Base-by-base conservation (phyloP, 2,329 filamentous ascomycete species). In the Neopestalotiopsis rosae region DNA sequence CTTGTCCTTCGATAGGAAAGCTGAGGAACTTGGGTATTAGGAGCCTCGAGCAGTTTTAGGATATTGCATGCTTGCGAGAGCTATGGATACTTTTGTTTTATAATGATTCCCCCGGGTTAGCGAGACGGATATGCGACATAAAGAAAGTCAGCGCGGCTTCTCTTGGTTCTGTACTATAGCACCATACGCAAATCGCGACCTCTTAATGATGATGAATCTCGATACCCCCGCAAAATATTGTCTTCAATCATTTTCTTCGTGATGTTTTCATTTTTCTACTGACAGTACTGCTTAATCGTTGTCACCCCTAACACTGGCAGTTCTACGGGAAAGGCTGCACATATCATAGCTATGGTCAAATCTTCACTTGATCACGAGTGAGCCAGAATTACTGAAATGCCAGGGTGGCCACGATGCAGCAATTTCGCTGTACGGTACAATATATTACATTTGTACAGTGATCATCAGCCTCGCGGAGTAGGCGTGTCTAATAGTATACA, bases 121-220 rank as follows among this genome's bases (percentile, higher is more conserved):
- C 49, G 52, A 30, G 63, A 56, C 20, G n/a, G 28, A 32, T 10
- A 13, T 20, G 10, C 17, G 63, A 5, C n/a, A 34, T 28, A 32
- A 56, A 20, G 20, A 56, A 45, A 24, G 14, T n/a, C 45, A n/a
- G 17, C 14, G 45, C 45, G 32, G n/a, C 45, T 56, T 28, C 40
- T 34, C 34, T 24, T 42, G 12, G 42, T 32, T 32, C 30, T 59
- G 63, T 65, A 61, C 40, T 52, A 68, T 59, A 66, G 62, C 68
- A 71, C 57, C 63, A 67, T 9, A 24, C 38, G 40, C 58, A 24
- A 49, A 28, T 62, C 28, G 52, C 63, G 58, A 69, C 66, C 68
- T 52, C 45, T 45, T 73, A 74, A 74, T 74, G 72, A 75, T 75
- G 67, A 74, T 68, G 72, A 75, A 70, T 67, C 61, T 73, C 72